Percentiles rank a stretch among this genome's conserved stretches.
Evolutionary conservation across 208 protist species (phyloP).

Genomic region (Leishmania martiniquensis): DNA sequence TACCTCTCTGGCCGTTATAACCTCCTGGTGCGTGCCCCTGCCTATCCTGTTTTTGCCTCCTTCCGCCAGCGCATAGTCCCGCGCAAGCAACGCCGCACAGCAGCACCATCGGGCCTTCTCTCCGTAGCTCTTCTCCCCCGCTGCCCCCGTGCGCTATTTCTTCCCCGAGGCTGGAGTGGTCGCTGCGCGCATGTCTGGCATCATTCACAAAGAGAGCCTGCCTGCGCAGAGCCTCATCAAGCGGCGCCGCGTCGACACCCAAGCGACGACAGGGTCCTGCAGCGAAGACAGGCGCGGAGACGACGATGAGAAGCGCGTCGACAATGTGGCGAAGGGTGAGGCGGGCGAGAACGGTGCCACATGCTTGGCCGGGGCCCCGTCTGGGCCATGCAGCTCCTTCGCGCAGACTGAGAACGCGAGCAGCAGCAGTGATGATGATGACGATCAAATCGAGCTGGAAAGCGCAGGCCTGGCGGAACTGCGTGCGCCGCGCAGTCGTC

Average conservation of each 20-base stretch:
- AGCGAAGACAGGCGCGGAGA: not conserved
- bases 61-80: not conserved
- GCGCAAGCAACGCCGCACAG: not conserved
- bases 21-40: not conserved
- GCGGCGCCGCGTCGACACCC: conserved; percentile 45
- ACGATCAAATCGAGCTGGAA: conserved; percentile 57
- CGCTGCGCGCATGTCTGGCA: conserved; percentile 23
- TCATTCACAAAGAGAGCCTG: conserved; percentile 73
- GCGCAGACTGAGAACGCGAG: not conserved
- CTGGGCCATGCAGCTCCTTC: not conserved
- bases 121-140: not conserved
- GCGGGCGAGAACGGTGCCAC: not conserved
- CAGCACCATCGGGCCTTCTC: not conserved
- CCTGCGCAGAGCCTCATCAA: conserved; percentile 61
- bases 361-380: not conserved
- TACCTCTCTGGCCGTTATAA: not conserved
- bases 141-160: not conserved
- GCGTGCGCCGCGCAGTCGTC: conserved; percentile 32
- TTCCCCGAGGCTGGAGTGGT: not conserved
- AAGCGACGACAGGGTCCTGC: not conserved
- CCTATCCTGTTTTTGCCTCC: not conserved
- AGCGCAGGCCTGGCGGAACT: conserved; percentile 51
- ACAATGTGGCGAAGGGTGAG: not conserved
- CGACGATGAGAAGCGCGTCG: not conserved
- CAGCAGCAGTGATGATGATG: conserved; percentile 32